Conservation (phyloP, 257 asterid species). For the Fraxinus americana region DNA sequence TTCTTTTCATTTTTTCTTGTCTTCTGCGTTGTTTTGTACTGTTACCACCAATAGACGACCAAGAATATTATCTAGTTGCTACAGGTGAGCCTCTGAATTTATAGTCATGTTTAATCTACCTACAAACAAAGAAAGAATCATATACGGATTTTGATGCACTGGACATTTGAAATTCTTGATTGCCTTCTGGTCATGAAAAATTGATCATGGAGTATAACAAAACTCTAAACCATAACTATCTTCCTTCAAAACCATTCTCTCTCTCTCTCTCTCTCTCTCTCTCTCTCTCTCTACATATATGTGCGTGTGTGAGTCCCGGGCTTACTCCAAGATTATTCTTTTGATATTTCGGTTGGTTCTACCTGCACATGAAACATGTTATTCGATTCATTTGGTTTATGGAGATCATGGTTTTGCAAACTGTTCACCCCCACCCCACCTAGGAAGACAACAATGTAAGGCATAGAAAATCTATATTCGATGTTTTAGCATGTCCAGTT, state of each 20-base stretch:
- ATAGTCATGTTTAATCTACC: neutral
- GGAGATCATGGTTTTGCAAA: neutral
- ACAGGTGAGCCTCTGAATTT: constrained; percentile 22
- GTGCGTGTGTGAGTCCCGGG: neutral
- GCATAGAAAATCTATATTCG: neutral
- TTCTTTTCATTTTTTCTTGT: constrained; percentile 20
- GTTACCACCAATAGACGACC: constrained; percentile 6
- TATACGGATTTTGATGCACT: neutral
- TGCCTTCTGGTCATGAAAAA: neutral
- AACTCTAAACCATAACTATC: neutral
- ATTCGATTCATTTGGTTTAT: neutral
- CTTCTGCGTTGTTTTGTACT: constrained; percentile 29
- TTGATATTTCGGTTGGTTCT: neutral
- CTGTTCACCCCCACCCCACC: neutral
- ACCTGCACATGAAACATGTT: neutral
- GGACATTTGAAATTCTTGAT: neutral
- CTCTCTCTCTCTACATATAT: no score
- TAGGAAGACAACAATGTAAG: neutral
- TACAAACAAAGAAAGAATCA: no score
- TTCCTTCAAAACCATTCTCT: neutral
- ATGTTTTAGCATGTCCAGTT: neutral
- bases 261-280: neutral
- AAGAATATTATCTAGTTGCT: neutral
- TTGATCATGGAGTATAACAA: neutral
- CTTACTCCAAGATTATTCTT: neutral